Evolutionary conservation across 2,329 filamentous ascomycete genomes (phyloP).

Genomic region (Thermomyces lanuginosus): DNA sequence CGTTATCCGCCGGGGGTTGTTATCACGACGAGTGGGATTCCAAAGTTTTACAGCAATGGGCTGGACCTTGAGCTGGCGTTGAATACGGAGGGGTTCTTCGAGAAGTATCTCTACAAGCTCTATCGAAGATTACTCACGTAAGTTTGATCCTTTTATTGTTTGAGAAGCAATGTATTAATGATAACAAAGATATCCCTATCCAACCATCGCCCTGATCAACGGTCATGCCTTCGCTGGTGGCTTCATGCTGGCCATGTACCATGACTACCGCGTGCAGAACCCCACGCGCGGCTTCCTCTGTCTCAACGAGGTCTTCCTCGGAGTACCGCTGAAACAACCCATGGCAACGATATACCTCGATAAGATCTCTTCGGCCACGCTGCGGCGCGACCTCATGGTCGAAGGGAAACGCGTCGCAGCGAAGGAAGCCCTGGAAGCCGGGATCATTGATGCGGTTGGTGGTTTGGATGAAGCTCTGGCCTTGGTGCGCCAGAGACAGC

Average conservation of each 20-base stretch:
- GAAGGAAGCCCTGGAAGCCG: slow-evolving; percentile 45
- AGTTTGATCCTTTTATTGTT: slow-evolving; percentile 7
- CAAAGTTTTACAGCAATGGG: slow-evolving; percentile 71
- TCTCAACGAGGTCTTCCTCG: slow-evolving; percentile 68
- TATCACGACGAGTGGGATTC: slow-evolving; percentile 56
- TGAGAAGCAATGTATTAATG: background rate
- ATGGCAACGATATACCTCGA: slow-evolving; percentile 61
- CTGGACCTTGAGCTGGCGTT: slow-evolving; percentile 58
- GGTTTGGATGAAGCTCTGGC: slow-evolving; percentile 46
- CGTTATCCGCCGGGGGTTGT: slow-evolving; percentile 54
- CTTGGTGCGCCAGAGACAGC: slow-evolving; percentile 42
- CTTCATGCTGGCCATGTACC: slow-evolving; percentile 66
- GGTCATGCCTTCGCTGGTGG: slow-evolving; percentile 70
- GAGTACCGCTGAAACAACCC: slow-evolving; percentile 54
- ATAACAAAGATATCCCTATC: slow-evolving; percentile 52
- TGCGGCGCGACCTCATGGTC: slow-evolving; percentile 51
- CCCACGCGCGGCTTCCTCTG: slow-evolving; percentile 55
- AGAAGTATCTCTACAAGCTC: slow-evolving; percentile 44
- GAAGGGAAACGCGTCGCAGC: slow-evolving; percentile 55
- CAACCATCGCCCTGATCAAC: slow-evolving; percentile 61
- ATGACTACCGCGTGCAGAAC: slow-evolving; percentile 69
- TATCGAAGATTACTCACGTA: slow-evolving; percentile 49
- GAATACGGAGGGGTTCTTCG: slow-evolving; percentile 44
- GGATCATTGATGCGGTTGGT: slow-evolving; percentile 53
- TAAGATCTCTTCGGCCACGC: slow-evolving; percentile 38